Percentiles rank a stretch among this genome's conserved stretches.
Evolutionary conservation across 306 rosid genomes (phyloP).

Genomic region (Biancaea sappan): DNA sequence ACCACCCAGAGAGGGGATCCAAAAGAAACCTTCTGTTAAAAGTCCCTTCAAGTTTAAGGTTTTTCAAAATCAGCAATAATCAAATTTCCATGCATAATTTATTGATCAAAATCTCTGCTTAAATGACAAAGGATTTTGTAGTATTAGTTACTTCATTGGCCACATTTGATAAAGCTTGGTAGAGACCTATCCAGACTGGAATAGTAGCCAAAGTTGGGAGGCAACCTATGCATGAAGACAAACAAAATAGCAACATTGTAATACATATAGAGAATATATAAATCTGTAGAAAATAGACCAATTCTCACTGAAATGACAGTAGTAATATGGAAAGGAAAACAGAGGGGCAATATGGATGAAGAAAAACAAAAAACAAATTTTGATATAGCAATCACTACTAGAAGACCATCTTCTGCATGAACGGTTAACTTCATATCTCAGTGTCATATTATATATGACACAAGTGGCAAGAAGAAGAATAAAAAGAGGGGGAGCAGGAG

Average conservation of each 20-base stretch:
- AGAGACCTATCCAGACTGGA: conserved; percentile 98
- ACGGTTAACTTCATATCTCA: conserved; percentile 22
- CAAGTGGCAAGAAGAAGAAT: conserved; percentile 16
- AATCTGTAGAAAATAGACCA: conserved; percentile 3
- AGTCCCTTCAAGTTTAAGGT: conserved; percentile 66
- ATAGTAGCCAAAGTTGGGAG: conserved; percentile 97
- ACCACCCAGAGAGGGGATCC: conserved; percentile 99
- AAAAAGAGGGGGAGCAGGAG: not conserved
- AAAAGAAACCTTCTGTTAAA: conserved; percentile 96
- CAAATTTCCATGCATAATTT: conserved; percentile 7
- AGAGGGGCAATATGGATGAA: not conserved
- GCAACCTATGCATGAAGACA: conserved; percentile 62
- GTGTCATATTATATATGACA: conserved; percentile 24
- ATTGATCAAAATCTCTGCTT: conserved; percentile 15
- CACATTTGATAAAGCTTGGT: conserved; percentile 98
- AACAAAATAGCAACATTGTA: conserved; percentile 5
- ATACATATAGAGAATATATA: not conserved
- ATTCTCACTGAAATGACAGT: conserved; percentile 2
- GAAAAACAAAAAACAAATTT: not conserved
- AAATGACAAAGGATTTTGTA: conserved; percentile 13
- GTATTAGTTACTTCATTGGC: conserved; percentile 81
- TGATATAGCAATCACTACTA: conserved; percentile 12
- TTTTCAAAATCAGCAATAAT: conserved; percentile 41
- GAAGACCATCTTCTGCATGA: conserved; percentile 12
- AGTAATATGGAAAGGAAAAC: not conserved